These are phyloP conservation scores for Zychaea mexicana DNA, from an alignment of 371 early-diverging fungal genomes.

Conservation along the genomic window DNA sequence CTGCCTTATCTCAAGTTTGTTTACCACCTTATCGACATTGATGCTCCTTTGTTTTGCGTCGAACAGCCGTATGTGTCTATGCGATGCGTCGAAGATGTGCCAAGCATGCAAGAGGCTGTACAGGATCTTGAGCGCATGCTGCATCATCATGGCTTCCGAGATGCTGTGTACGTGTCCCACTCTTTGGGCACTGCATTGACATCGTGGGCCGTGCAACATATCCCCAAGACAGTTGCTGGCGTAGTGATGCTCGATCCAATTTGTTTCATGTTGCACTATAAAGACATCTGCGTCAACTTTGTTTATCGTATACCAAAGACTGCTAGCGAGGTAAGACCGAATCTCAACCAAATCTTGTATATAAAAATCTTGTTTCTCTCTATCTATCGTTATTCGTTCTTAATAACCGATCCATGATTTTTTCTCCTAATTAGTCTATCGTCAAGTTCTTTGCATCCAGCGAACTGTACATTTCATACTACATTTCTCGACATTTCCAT, in stretches of 20 bases:
- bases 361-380: too few relatives aligned
- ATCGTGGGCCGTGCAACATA: slow-evolving; percentile 52
- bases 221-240: slow-evolving; percentile 49
- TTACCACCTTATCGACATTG: slow-evolving; percentile 32
- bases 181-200: slow-evolving; percentile 68
- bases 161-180: slow-evolving; percentile 71
- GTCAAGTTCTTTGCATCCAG: slow-evolving; percentile 69
- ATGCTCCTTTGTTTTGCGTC: slow-evolving; percentile 65
- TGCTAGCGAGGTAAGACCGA: slow-evolving; percentile 52
- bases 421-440: slow-evolving; percentile 44
- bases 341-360: neutral
- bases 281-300: slow-evolving; percentile 69
- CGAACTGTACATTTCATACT: slow-evolving; percentile 69
- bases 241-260: slow-evolving; percentile 68
- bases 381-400: neutral
- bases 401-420: neutral
- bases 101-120: slow-evolving; percentile 63
- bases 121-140: slow-evolving; percentile 66
- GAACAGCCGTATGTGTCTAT: slow-evolving; percentile 74
- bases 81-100: slow-evolving; percentile 62
- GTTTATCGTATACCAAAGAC: slow-evolving; percentile 64
- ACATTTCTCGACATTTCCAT: slow-evolving; percentile 66
- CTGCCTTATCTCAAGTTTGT: slow-evolving; percentile 61
- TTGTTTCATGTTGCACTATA: slow-evolving; percentile 69
- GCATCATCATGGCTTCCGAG: slow-evolving; percentile 47